Base-by-base conservation (phyloP, 2,329 filamentous ascomycete genomes). In the Lomentospora prolificans region DNA sequence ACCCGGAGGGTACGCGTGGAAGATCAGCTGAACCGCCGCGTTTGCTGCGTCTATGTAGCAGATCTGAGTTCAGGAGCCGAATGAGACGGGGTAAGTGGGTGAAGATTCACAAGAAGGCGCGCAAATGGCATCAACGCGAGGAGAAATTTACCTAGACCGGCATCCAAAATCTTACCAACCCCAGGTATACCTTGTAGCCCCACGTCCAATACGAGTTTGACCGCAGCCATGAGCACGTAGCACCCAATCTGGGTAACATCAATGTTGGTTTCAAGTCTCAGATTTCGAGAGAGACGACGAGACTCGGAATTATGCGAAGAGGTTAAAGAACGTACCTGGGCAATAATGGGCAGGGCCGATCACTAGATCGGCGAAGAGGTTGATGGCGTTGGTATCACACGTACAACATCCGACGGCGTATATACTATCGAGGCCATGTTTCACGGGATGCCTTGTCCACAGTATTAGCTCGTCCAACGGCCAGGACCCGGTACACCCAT, bases 341-440 rank as follows among this genome's bases (percentile, higher is more conserved):
- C 36, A 17, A 55, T 55, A 12, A 55, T 55, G 4, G 53, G 53
- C 53, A 55, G n/a, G 3, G 53, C 53, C 36, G 39, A 55, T 25
- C 5, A 55, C 44, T 14, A 27, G 24, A 9, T 55, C 53, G n/a
- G 53, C 22, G 24, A 55, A 25, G n/a, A 17, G n/a, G 53, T 30
- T 55, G 22, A 55, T 27, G 3, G 33, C 4, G n/a, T 19, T n/a
- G 25, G 48, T 50, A 3, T 50, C 39, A 19, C 53, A 55, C n/a
- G 28, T 17, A 22, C 53, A 55, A 3, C 12, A 48, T 2, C 41
- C 53, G 6, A 5, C 9, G 17, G 53, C 28, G 25, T n/a, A 10
- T 19, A 7, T 22, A 14, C 1, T 2, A n/a, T n/a, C n/a, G n/a
- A n/a, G n/a, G n/a, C n/a, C n/a, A n/a, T n/a, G n/a, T n/a, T n/a